Conservation (phyloP, 2,329 filamentous ascomycete genomes). For the Scedosporium apiospermum region DNA sequence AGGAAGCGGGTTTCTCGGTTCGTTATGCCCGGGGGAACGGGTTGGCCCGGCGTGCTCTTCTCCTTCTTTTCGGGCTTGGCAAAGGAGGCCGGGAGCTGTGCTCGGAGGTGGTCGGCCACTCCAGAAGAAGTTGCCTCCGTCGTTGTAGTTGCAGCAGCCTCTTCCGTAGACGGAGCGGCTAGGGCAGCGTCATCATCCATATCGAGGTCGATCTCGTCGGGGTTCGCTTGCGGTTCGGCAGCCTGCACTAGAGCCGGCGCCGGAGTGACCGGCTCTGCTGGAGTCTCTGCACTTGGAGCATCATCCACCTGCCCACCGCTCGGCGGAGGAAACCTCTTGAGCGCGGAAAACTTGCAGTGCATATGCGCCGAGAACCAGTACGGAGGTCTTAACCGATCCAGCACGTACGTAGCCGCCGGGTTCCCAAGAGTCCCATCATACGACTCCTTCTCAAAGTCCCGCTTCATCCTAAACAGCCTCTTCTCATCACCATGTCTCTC, state of each 20-base stretch:
- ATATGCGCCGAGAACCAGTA: slow-evolving; percentile 94
- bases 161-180: slow-evolving; percentile 8
- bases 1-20: slow-evolving; percentile 79
- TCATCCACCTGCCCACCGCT: slow-evolving; percentile 8
- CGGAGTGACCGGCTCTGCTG: neutral
- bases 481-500: slow-evolving; percentile 67
- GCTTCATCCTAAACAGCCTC: slow-evolving; percentile 63
- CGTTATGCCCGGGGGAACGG: slow-evolving; percentile 60
- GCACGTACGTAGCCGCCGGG: slow-evolving; percentile 65
- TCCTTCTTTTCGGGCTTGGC: slow-evolving; percentile 26
- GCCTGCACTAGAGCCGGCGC: neutral
- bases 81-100: slow-evolving; percentile 71
- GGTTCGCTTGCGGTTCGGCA: slow-evolving; percentile 33
- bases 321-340: slow-evolving; percentile 39
- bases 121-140: slow-evolving; percentile 5
- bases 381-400: slow-evolving; percentile 70
- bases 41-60: slow-evolving; percentile 41
- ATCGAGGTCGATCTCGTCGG: slow-evolving; percentile 63
- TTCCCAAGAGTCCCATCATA: slow-evolving; percentile 67
- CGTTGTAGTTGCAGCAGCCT: slow-evolving; percentile 10
- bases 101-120: slow-evolving; percentile 57
- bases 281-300: neutral
- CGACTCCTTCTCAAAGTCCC: slow-evolving; percentile 67
- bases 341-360: slow-evolving; percentile 77
- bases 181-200: slow-evolving; percentile 29